These are phyloP conservation scores for Edaphochlamys debaryana DNA, from an alignment of 139 green algal species.

Conservation along the genomic window DNA sequence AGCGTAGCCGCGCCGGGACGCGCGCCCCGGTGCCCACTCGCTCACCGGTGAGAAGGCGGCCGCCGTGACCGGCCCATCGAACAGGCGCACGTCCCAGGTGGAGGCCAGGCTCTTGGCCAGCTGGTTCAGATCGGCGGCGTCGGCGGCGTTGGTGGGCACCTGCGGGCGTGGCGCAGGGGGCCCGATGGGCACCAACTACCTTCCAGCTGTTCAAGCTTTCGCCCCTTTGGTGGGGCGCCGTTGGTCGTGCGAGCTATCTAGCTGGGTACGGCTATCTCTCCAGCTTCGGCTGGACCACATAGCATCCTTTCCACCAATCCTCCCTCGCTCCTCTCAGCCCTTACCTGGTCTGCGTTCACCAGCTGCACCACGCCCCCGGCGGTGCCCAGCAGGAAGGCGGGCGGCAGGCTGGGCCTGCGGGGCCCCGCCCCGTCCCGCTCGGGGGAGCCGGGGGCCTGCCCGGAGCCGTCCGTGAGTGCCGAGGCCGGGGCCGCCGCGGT, in stretches of 20 bases:
- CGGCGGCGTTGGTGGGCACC: background rate
- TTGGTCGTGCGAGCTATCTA: too few species aligned
- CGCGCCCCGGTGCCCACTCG: too few species aligned
- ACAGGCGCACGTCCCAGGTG: conserved; percentile 17
- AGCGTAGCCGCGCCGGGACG: too few species aligned
- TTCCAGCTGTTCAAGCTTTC: too few species aligned
- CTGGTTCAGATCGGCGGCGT: background rate
- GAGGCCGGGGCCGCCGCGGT: background rate
- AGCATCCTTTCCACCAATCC: too few species aligned
- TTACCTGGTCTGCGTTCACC: conserved; percentile 10
- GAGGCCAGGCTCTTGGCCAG: background rate
- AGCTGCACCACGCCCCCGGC: conserved; percentile 8
- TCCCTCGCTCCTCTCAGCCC: too few species aligned
- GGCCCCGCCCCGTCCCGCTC: background rate
- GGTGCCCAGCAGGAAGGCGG: conserved; percentile 20
- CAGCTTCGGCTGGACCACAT: too few species aligned
- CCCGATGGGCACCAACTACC: too few species aligned
- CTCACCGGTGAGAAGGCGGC: conserved; percentile 24
- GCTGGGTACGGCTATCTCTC: too few species aligned
- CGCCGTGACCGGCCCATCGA: background rate
- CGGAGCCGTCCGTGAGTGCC: background rate
- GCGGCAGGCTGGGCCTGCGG: background rate
- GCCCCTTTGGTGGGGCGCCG: too few species aligned
- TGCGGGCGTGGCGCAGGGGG: too few species aligned
- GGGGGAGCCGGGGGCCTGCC: background rate